Percentiles rank a stretch among this genome's conserved stretches.
Conservation (phyloP, 78 protist genomes). For the Diacronema lutheri region DNA sequence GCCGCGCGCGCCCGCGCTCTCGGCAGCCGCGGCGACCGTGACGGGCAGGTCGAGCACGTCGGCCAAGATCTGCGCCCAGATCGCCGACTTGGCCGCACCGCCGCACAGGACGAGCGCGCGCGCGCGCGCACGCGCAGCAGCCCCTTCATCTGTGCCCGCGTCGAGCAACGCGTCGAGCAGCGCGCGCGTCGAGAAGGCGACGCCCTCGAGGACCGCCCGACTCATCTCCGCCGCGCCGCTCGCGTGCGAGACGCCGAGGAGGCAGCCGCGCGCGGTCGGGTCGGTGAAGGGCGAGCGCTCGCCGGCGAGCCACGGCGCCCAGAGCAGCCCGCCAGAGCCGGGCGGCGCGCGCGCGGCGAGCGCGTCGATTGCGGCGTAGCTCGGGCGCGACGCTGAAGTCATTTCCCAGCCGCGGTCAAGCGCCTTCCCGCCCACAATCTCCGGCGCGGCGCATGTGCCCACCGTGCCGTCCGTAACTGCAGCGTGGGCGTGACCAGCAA, state of each 20-base stretch:
- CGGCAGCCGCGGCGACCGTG: not conserved
- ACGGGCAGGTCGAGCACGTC: not conserved
- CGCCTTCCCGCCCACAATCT: no score
- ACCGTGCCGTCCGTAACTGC: no score
- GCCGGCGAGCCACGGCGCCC: not conserved
- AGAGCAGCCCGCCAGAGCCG: not conserved
- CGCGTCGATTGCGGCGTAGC: no score
- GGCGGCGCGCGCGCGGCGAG: not conserved
- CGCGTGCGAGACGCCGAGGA: not conserved
- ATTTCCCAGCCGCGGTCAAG: no score
- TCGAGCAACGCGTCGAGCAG: not conserved
- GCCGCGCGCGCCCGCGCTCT: not conserved
- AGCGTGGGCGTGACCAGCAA: no score
- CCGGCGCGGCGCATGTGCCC: no score
- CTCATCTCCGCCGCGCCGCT: not conserved
- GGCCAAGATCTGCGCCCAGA: not conserved
- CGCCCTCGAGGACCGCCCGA: constrained; percentile 9
- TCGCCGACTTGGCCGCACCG: not conserved
- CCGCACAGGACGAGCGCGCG: not conserved
- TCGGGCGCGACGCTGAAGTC: no score
- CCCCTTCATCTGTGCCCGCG: not conserved
- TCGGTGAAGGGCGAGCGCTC: constrained; percentile 16
- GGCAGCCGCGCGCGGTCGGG: not conserved
- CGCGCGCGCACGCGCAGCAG: no score
- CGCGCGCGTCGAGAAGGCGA: not conserved